A percentile compares a stretch with the other conserved stretches of the same genome.
Evolutionary conservation across 176 grass and related monocot genomes (phyloP).

Genomic region (Tillandsia fasciculata): DNA sequence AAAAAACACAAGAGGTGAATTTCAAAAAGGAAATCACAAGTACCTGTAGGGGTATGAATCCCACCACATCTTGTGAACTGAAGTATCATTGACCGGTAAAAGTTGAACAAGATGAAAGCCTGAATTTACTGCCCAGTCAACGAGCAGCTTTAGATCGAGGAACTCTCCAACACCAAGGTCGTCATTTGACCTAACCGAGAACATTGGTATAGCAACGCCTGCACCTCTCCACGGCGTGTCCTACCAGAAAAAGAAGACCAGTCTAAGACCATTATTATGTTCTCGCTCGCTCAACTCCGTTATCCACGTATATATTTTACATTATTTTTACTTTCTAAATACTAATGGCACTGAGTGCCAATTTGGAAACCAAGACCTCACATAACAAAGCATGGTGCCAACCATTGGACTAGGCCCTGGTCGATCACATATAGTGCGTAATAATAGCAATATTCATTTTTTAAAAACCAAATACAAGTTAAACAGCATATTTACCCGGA

Average conservation of each 20-base stretch:
- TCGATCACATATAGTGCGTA: no score
- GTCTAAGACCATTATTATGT: slow-evolving; percentile 9
- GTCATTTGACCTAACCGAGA: slow-evolving; percentile 74
- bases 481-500: slow-evolving; percentile 43
- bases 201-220: slow-evolving; percentile 90
- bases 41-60: slow-evolving; percentile 99
- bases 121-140: slow-evolving; percentile 86
- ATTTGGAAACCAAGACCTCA: no score
- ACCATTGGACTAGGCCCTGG: no score
- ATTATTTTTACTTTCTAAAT: slow-evolving; percentile 12
- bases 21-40: background rate
- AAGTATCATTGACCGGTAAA: slow-evolving; percentile 91
- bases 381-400: no score
- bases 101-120: slow-evolving; percentile 98
- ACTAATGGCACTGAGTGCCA: no score
- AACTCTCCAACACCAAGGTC: slow-evolving; percentile 99
- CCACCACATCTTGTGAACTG: slow-evolving; percentile 97
- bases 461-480: background rate
- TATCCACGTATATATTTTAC: background rate
- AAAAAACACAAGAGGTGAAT: background rate
- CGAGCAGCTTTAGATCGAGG: slow-evolving; percentile 87
- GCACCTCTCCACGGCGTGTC: slow-evolving; percentile 82
- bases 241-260: slow-evolving; percentile 41
- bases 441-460: background rate
- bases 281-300: background rate